phyloP scores from a whole-genome alignment of 106 monocot species.

The Gastrodia elata region DNA sequence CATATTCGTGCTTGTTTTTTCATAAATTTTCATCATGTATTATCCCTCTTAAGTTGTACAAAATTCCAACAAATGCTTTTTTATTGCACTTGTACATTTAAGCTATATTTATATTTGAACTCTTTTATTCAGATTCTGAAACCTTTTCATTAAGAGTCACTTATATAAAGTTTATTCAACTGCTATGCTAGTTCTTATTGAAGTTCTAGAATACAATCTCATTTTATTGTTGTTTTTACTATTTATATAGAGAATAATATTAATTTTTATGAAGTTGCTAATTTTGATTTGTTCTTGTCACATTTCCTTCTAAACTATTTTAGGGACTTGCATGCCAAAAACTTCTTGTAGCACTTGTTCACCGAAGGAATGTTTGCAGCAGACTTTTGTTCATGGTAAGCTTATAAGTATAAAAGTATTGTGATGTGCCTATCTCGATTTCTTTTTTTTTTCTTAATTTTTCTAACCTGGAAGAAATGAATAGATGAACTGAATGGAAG shows the following conservation, averaged over 20 bases:
- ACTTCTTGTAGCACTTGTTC: conserved; percentile 74
- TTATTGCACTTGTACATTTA: neutral
- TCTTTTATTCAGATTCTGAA: neutral
- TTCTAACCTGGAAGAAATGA: neutral
- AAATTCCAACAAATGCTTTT: neutral
- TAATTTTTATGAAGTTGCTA: neutral
- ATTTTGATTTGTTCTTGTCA: neutral
- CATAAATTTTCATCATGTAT: neutral
- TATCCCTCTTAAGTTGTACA: neutral
- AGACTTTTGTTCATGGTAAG: conserved; percentile 79
- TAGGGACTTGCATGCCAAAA: conserved; percentile 79
- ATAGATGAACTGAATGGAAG: neutral
- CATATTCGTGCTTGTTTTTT: neutral
- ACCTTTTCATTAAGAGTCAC: neutral
- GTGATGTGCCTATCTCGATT: neutral
- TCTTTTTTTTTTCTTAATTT: neutral
- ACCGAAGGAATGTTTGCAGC: conserved; percentile 59
- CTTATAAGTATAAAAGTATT: neutral
- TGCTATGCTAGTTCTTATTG: conserved; percentile 1
- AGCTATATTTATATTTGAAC: neutral
- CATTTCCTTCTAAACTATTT: neutral
- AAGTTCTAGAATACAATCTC: neutral
- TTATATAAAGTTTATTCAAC: neutral
- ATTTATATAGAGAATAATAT: neutral
- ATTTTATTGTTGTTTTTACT: neutral